Evolutionary conservation across 164 flowering plant species (phyloP).

Genomic region (Saururus chinensis): DNA sequence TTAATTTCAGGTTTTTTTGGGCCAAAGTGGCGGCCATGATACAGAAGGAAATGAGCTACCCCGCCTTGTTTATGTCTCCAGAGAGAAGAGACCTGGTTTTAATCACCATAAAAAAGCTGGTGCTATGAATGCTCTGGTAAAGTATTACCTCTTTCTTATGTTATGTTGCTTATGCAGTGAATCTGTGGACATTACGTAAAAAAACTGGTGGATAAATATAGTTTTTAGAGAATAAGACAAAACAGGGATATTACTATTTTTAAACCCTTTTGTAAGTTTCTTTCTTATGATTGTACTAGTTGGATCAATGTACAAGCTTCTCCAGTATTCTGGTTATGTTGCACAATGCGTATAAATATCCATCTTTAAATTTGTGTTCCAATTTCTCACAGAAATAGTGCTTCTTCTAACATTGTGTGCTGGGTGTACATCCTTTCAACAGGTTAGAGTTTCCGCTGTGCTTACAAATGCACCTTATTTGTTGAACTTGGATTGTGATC

Average conservation of each 20-base stretch:
- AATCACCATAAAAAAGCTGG: constrained; percentile 76
- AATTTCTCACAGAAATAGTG: not conserved
- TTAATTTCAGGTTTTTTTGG: constrained; percentile 43
- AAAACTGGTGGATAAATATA: too few species aligned
- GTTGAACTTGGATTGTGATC: constrained; percentile 70
- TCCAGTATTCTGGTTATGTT: not conserved
- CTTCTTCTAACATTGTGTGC: not conserved
- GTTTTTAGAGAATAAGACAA: too few species aligned
- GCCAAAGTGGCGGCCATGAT: constrained; percentile 57
- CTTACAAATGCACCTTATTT: constrained; percentile 57
- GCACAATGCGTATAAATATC: too few species aligned
- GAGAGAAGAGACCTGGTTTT: constrained; percentile 69
- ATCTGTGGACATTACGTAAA: too few species aligned
- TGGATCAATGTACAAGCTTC: not conserved
- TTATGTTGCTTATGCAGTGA: not conserved
- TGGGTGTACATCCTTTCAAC: not conserved
- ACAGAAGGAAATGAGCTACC: constrained; percentile 61
- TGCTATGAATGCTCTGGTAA: constrained; percentile 73
- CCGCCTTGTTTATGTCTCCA: constrained; percentile 58
- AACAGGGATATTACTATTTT: too few species aligned
- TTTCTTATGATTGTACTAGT: not conserved
- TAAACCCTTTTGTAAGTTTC: not conserved
- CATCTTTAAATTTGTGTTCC: not conserved
- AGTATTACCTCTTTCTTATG: not conserved
- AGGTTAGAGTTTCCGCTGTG: constrained; percentile 70